Evolutionary conservation across 148 eudicot genomes (phyloP).

Genomic region (Camellia granthamiana): DNA sequence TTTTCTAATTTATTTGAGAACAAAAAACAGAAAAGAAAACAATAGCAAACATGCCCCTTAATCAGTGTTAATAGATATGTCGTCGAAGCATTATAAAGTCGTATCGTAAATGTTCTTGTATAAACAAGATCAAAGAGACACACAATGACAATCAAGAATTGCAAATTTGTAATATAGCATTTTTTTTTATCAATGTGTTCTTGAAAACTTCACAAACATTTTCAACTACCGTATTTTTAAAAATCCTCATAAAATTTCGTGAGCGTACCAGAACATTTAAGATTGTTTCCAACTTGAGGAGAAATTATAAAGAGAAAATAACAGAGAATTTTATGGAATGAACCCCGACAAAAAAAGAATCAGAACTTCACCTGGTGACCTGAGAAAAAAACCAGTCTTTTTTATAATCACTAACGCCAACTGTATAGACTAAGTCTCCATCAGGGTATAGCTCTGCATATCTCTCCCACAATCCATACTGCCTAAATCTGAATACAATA

Average conservation of each 20-base stretch:
- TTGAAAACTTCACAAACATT: background rate
- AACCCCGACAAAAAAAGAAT: no score
- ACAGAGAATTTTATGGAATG: background rate
- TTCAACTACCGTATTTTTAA: background rate
- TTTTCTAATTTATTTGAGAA: no score
- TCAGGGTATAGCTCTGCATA: constrained; percentile 71
- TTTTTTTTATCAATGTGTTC: background rate
- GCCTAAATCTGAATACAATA: constrained; percentile 53
- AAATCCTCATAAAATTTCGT: background rate
- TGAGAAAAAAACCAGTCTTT: constrained; percentile 95
- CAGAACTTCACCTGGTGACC: constrained; percentile 54
- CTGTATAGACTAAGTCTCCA: constrained; percentile 59
- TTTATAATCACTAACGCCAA: constrained; percentile 56
- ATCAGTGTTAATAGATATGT: no score
- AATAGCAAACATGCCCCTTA: no score
- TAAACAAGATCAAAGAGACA: background rate
- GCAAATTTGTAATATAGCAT: background rate
- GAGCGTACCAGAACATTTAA: background rate
- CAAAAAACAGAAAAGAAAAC: no score
- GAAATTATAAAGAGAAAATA: background rate
- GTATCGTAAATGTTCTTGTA: background rate
- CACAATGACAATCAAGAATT: background rate
- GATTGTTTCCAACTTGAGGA: background rate
- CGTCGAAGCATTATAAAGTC: background rate
- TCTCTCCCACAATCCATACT: constrained; percentile 87